These are phyloP conservation scores for Heritiera fomes DNA, from an alignment of 345 rosid species.

Conservation along the genomic window DNA sequence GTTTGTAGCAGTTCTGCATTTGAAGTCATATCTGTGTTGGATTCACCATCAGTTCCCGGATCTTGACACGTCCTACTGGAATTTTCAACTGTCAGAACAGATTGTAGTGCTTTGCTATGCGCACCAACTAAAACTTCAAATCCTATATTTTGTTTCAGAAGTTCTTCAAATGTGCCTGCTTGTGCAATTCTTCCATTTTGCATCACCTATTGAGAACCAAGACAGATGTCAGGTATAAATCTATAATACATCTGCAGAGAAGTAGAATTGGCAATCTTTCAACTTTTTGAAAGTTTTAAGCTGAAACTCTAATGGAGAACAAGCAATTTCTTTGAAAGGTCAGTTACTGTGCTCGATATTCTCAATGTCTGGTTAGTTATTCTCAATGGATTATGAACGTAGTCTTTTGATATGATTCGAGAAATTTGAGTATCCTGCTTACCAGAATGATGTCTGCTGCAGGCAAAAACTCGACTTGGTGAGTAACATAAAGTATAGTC, in stretches of 20 bases:
- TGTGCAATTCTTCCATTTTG: conserved; percentile 84
- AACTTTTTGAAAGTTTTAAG: neutral
- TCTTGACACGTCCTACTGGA: conserved; percentile 52
- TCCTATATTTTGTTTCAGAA: conserved; percentile 74
- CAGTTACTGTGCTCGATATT: neutral
- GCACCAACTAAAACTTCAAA: conserved; percentile 93
- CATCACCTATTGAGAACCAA: conserved; percentile 65
- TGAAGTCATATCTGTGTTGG: conserved; percentile 38
- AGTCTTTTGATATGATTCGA: neutral
- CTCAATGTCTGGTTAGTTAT: neutral
- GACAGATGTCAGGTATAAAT: conserved; percentile 4
- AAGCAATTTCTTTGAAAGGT: neutral
- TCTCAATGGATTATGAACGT: neutral
- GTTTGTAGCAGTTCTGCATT: conserved; percentile 37
- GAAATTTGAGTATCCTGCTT: conserved; percentile 28
- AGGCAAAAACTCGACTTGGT: conserved; percentile 97
- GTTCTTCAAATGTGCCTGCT: conserved; percentile 76
- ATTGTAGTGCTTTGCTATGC: conserved; percentile 75
- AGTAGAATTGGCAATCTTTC: neutral
- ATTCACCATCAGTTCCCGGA: conserved; percentile 35
- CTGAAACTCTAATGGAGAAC: neutral
- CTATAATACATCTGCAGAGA: neutral
- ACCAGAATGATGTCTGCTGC: conserved; percentile 93
- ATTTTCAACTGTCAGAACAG: conserved; percentile 59
- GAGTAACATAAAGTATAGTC: conserved; percentile 81